phyloP scores from a whole-genome alignment of 116 monocot genomes.

The Zostera marina region DNA sequence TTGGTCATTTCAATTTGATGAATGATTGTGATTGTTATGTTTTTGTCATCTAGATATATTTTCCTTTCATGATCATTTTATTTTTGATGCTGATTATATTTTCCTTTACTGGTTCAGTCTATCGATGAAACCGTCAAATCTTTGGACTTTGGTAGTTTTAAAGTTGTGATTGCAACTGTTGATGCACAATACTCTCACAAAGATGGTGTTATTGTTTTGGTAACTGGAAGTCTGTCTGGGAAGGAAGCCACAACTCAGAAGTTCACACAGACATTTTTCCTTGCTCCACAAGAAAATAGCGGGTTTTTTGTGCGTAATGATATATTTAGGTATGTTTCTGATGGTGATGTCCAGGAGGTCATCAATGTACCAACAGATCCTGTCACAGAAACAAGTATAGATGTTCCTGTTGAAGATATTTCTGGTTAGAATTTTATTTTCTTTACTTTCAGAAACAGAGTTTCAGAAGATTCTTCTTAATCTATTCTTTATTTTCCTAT shows the following conservation, averaged over 20 bases:
- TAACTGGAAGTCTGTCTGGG: slow-evolving; percentile 61
- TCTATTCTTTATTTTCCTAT: neutral
- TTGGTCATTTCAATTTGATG: no score
- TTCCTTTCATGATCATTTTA: neutral
- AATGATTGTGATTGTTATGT: no score
- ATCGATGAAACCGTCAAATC: slow-evolving; percentile 78
- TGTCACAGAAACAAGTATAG: neutral
- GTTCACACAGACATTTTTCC: slow-evolving; percentile 89
- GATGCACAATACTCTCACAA: slow-evolving; percentile 72
- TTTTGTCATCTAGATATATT: neutral
- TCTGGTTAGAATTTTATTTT: neutral
- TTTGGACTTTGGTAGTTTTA: slow-evolving; percentile 35
- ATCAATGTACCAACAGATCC: neutral
- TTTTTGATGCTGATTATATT: slow-evolving; percentile 1
- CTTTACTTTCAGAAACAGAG: neutral
- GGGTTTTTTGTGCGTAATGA: slow-evolving; percentile 95
- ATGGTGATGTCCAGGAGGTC: slow-evolving; percentile 1
- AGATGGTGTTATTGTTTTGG: slow-evolving; percentile 75
- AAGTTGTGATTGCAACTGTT: slow-evolving; percentile 64
- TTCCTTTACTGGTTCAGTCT: slow-evolving; percentile 21
- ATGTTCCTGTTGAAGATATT: slow-evolving; percentile 3
- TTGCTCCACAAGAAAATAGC: slow-evolving; percentile 72
- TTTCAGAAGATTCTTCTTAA: neutral
- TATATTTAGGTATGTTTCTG: slow-evolving; percentile 45
- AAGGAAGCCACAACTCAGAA: slow-evolving; percentile 35